Conservation (phyloP, 2,329 filamentous ascomycete species). For the Akanthomyces lecanii region DNA sequence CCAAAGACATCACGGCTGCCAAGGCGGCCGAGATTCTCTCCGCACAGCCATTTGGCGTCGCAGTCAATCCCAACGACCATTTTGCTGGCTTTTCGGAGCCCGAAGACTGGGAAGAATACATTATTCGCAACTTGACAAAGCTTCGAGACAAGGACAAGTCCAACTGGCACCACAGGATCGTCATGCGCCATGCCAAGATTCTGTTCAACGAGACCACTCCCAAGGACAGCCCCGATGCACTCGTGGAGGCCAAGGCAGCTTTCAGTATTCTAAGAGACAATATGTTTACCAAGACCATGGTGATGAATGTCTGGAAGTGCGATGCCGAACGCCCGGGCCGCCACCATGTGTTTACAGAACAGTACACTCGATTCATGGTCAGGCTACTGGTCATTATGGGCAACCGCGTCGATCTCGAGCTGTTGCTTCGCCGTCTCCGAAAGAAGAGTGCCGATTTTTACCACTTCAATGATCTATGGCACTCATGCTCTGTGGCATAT, state of each 20-base stretch:
- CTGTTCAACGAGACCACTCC: slow-evolving; percentile 41
- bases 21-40: slow-evolving; percentile 51
- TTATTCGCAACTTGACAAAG: slow-evolving; percentile 48
- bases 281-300: slow-evolving; percentile 91
- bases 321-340: slow-evolving; percentile 78
- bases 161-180: slow-evolving; percentile 93
- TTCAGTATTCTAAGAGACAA: slow-evolving; percentile 69
- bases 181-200: slow-evolving; percentile 63
- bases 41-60: slow-evolving; percentile 49
- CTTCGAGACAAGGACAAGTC: slow-evolving; percentile 75
- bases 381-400: slow-evolving; percentile 68
- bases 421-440: slow-evolving; percentile 71
- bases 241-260: slow-evolving; percentile 70
- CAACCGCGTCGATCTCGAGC: slow-evolving; percentile 72
- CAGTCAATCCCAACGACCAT: slow-evolving; percentile 30
- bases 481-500: slow-evolving; percentile 51
- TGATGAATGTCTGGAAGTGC: slow-evolving; percentile 91
- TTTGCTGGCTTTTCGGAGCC: slow-evolving; percentile 34
- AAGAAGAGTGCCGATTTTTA: slow-evolving; percentile 75
- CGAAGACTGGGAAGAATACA: slow-evolving; percentile 58
- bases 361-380: slow-evolving; percentile 80
- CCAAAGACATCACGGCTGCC: slow-evolving; percentile 43
- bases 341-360: slow-evolving; percentile 87
- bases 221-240: slow-evolving; percentile 38
- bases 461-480: slow-evolving; percentile 58